Conservation (phyloP, 1,284 basidiomycete species). For the Phylloporus gajari region DNA sequence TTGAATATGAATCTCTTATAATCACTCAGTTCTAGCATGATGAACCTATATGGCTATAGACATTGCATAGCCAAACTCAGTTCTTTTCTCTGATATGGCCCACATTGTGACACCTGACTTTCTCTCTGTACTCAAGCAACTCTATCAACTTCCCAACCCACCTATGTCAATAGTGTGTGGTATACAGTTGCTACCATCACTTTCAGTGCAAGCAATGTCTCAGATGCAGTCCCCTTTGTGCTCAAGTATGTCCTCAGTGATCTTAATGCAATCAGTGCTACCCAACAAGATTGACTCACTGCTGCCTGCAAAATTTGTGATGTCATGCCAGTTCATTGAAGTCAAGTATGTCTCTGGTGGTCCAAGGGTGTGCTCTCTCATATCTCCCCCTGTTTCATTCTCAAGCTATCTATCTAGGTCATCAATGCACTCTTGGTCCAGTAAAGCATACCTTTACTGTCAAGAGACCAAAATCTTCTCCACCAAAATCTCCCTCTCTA, state of each 20-base stretch:
- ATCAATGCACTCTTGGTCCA: slow-evolving; percentile 57
- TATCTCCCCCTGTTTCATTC: not conserved
- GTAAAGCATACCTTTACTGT: too few species aligned
- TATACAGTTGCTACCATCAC: slow-evolving; percentile 64
- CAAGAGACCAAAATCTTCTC: too few species aligned
- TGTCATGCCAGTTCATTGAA: slow-evolving; percentile 68
- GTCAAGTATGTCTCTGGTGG: slow-evolving; percentile 62
- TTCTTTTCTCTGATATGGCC: slow-evolving; percentile 20
- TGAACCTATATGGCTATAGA: not conserved
- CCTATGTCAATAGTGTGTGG: slow-evolving; percentile 57
- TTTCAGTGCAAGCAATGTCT: slow-evolving; percentile 64
- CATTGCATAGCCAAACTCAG: not conserved
- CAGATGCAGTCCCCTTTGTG: slow-evolving; percentile 64
- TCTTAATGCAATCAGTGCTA: slow-evolving; percentile 44
- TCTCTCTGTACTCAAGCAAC: slow-evolving; percentile 31
- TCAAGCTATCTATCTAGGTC: slow-evolving; percentile 44
- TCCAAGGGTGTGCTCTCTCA: slow-evolving; percentile 52
- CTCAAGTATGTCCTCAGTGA: slow-evolving; percentile 60
- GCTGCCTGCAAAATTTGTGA: slow-evolving; percentile 65
- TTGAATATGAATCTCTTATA: too few species aligned
- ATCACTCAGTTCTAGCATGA: too few species aligned
- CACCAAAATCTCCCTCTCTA: too few species aligned
- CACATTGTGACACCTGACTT: slow-evolving; percentile 39
- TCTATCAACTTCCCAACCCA: slow-evolving; percentile 33
- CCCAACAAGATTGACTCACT: slow-evolving; percentile 47